These are phyloP conservation scores for Prunus fruticosa DNA, from an alignment of 306 rosid species.

Conservation along the genomic window DNA sequence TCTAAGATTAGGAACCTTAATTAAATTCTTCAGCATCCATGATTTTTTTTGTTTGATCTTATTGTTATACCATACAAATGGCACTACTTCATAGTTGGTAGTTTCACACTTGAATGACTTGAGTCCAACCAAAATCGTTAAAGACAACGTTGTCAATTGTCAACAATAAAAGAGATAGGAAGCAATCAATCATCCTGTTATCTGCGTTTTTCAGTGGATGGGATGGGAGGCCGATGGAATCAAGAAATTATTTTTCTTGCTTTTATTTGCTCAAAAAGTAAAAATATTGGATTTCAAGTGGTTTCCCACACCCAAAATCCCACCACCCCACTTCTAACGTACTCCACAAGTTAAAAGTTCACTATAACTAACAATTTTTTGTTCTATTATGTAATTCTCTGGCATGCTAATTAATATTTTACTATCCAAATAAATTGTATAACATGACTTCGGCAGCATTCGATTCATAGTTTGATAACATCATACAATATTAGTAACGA, in stretches of 20 bases:
- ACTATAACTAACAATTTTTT: neutral
- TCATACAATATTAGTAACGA: neutral
- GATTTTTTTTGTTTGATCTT: neutral
- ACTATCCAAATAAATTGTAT: too few relatives aligned
- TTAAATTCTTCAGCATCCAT: neutral
- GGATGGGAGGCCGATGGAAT: neutral
- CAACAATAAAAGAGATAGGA: neutral
- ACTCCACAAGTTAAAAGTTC: neutral
- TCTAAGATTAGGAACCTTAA: neutral
- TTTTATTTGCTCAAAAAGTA: neutral
- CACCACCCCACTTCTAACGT: neutral
- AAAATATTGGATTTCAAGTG: neutral
- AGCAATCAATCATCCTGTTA: neutral
- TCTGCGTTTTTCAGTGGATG: neutral
- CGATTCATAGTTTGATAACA: neutral
- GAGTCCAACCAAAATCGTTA: neutral
- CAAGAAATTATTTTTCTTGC: neutral
- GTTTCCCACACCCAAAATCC: neutral
- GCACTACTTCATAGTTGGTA: too few relatives aligned
- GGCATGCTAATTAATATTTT: neutral
- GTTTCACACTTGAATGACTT: neutral
- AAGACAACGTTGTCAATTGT: neutral
- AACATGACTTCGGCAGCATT: neutral
- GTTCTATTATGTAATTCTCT: neutral
- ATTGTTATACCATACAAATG: too few relatives aligned